These are phyloP conservation scores for Malassezia globosa DNA, from an alignment of 1,284 basidiomycete species.

Conservation along the genomic window DNA sequence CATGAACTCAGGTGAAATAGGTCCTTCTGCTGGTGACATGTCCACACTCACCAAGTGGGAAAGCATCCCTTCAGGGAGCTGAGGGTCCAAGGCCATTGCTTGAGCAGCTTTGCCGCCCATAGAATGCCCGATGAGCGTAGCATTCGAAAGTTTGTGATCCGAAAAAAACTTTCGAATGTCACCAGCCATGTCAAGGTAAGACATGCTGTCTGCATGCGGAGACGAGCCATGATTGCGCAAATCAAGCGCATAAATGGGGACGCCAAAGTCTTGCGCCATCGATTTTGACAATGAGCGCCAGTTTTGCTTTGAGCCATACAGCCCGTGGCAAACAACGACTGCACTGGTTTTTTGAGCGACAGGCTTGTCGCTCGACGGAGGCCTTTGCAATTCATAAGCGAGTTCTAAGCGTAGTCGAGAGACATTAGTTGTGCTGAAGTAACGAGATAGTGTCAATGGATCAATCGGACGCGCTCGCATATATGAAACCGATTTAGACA, in stretches of 20 bases:
- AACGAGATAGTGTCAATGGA: background rate
- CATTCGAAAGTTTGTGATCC: constrained; percentile 49
- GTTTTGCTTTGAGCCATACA: constrained; percentile 61
- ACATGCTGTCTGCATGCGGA: constrained; percentile 60
- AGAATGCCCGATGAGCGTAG: constrained; percentile 69
- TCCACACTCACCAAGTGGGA: constrained; percentile 65
- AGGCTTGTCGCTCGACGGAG: constrained; percentile 18
- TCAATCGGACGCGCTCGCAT: background rate
- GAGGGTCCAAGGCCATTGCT: constrained; percentile 59
- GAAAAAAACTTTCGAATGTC: constrained; percentile 57
- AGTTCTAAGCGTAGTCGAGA: background rate
- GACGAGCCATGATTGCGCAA: constrained; percentile 72
- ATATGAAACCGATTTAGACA: too few species aligned
- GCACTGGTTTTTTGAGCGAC: constrained; percentile 27
- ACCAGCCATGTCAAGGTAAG: constrained; percentile 59
- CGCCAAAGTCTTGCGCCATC: constrained; percentile 54
- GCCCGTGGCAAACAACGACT: constrained; percentile 51
- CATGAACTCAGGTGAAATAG: constrained; percentile 55
- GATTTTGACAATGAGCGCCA: constrained; percentile 62
- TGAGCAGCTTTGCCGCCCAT: constrained; percentile 85
- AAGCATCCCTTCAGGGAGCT: constrained; percentile 49
- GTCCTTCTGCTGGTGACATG: constrained; percentile 61
- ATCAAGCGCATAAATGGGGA: constrained; percentile 67
- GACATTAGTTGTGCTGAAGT: background rate
- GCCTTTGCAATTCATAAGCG: constrained; percentile 6